These are phyloP conservation scores for Arachis stenosperma DNA, from an alignment of 306 rosid species.

Conservation along the genomic window DNA sequence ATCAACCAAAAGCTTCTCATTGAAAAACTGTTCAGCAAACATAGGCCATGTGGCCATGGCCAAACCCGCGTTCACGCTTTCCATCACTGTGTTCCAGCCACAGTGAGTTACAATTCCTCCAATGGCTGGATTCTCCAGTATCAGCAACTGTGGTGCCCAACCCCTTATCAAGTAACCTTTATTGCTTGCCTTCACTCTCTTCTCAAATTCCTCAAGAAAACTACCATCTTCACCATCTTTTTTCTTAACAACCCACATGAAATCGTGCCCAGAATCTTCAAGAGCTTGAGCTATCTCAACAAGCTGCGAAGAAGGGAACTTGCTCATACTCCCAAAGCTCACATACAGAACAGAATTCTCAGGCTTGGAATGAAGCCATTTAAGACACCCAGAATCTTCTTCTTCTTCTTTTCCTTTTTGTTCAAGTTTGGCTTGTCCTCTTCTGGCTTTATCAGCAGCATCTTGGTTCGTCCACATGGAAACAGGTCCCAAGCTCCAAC, in stretches of 20 bases:
- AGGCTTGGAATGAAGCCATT: conserved; percentile 42
- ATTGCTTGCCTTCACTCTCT: conserved; percentile 25
- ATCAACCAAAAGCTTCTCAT: conserved; percentile 38
- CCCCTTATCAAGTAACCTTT: conserved; percentile 38
- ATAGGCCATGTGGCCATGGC: conserved; percentile 47
- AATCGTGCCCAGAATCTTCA: conserved; percentile 33
- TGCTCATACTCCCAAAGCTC: conserved; percentile 45
- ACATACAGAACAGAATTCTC: conserved; percentile 35
- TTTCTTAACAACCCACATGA: conserved; percentile 42
- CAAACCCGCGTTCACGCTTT: conserved; percentile 43
- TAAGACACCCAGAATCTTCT: conserved; percentile 30
- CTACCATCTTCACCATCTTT: conserved; percentile 5
- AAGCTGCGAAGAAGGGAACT: conserved; percentile 34
- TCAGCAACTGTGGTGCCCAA: conserved; percentile 46
- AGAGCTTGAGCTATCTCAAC: conserved; percentile 40
- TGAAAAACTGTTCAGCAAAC: conserved; percentile 46
- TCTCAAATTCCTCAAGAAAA: conserved; percentile 42
- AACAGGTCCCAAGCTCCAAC: conserved; percentile 51
- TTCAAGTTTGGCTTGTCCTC: conserved; percentile 27
- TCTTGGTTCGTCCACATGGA: conserved; percentile 44
- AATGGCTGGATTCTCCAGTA: conserved; percentile 32
- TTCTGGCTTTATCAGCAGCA: conserved; percentile 37
- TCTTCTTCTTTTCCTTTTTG: neutral
- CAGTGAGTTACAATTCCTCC: conserved; percentile 43
- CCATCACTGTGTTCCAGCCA: conserved; percentile 46